These are phyloP conservation scores for Colletotrichum caudatum DNA, from an alignment of 2,329 filamentous ascomycete genomes.

Conservation along the genomic window DNA sequence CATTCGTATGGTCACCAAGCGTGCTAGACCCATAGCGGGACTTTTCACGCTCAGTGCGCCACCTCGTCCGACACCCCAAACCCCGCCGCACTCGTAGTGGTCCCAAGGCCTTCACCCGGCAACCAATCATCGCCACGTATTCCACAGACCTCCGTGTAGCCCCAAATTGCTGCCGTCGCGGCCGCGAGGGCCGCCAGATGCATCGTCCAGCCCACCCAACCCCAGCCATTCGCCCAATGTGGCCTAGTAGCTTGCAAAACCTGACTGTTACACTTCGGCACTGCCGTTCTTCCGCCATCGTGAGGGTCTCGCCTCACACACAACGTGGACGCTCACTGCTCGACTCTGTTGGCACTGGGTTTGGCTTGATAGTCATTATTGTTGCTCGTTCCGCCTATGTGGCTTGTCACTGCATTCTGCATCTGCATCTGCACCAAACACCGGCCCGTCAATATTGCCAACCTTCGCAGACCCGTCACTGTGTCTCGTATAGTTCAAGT, in stretches of 20 bases:
- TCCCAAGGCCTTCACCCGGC: not conserved
- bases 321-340: not conserved
- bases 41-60: not conserved
- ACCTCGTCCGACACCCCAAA: not conserved
- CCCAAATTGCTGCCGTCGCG: not conserved
- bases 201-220: not conserved
- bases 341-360: not conserved
- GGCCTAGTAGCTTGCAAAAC: not conserved
- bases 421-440: not conserved
- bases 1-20: not conserved
- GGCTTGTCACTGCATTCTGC: not conserved
- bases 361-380: not conserved
- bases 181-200: not conserved
- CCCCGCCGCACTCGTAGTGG: not conserved
- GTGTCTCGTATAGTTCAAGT: slow-evolving; percentile 1
- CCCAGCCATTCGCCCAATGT: slow-evolving; percentile 1
- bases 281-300: slow-evolving; percentile 1
- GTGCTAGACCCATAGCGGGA: not conserved
- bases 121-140: not conserved
- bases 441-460: not conserved
- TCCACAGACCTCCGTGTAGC: not conserved
- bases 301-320: not conserved
- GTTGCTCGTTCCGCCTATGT: not conserved
- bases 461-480: not conserved
- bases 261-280: slow-evolving; percentile 1